These are phyloP conservation scores for Clathrus columnatus DNA, from an alignment of 768 basidiomycete genomes.

Conservation along the genomic window DNA sequence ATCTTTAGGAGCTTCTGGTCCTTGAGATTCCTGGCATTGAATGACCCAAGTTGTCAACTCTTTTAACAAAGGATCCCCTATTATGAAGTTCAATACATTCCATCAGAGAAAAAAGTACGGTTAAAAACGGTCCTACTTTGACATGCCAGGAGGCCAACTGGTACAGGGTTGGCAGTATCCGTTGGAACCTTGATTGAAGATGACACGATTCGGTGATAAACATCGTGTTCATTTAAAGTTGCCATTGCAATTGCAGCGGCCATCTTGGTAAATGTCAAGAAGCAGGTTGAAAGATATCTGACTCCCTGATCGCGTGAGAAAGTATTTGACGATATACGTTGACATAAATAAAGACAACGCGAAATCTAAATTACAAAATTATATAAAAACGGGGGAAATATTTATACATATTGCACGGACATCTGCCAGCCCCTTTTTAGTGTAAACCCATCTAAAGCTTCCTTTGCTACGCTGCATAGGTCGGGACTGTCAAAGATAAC, in stretches of 20 bases:
- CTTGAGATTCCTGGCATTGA: constrained; percentile 38
- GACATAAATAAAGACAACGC: neutral
- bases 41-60: constrained; percentile 51
- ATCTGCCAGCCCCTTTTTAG: constrained; percentile 83
- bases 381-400: neutral
- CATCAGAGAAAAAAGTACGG: neutral
- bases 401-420: constrained; percentile 61
- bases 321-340: neutral
- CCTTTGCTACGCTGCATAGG: constrained; percentile 68
- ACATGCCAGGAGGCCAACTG: constrained; percentile 72
- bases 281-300: neutral
- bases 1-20: constrained; percentile 29
- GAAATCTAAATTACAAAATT: too few relatives aligned
- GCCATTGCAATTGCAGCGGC: constrained; percentile 37
- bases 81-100: neutral
- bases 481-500: constrained; percentile 69
- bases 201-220: constrained; percentile 61
- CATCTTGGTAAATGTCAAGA: constrained; percentile 18
- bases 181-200: constrained; percentile 46
- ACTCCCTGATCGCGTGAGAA: neutral
- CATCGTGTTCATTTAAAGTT: constrained; percentile 36
- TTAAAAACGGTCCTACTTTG: constrained; percentile 43
- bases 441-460: constrained; percentile 76
- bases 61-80: constrained; percentile 64
- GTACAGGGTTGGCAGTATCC: constrained; percentile 42